Evolutionary conservation across 495 filamentous ascomycete genomes (phyloP).

Genomic region (Ramalina intermedia): DNA sequence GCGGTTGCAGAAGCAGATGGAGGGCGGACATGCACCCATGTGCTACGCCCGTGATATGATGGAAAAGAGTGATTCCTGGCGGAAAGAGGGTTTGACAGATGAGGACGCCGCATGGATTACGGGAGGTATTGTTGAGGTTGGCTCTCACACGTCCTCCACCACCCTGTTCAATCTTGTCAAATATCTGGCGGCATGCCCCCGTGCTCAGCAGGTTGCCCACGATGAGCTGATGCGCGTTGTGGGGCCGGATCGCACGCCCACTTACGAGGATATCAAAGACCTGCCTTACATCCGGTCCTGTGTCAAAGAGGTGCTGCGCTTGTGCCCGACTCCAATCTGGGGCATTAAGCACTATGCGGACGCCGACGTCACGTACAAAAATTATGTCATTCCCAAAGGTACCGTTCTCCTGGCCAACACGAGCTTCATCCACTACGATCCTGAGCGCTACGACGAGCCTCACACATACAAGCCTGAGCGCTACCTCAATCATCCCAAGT

Average conservation of each 20-base stretch:
- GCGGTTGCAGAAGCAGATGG: neutral
- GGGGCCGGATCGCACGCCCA: slow-evolving; percentile 21
- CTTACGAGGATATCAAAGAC: slow-evolving; percentile 16
- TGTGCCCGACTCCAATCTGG: slow-evolving; percentile 28
- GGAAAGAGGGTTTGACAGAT: neutral
- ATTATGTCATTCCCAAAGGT: slow-evolving; percentile 32
- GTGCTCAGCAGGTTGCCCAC: slow-evolving; percentile 37
- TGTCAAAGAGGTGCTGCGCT: slow-evolving; percentile 29
- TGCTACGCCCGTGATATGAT: neutral
- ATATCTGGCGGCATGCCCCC: slow-evolving; percentile 32
- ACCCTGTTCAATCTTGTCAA: slow-evolving; percentile 27
- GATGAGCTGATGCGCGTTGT: slow-evolving; percentile 41
- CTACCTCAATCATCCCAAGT: neutral
- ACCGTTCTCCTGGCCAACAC: slow-evolving; percentile 18
- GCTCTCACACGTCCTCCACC: slow-evolving; percentile 28
- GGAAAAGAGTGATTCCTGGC: neutral
- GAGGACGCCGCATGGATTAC: neutral
- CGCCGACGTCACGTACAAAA: slow-evolving; percentile 32
- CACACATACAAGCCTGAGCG: neutral
- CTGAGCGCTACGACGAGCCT: neutral
- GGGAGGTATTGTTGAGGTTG: slow-evolving; percentile 21
- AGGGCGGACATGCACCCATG: neutral
- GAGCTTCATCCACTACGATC: neutral
- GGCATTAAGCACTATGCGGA: slow-evolving; percentile 38
- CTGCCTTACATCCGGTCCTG: slow-evolving; percentile 31